Base-by-base conservation (phyloP, 345 rosid species). In the Eucalyptus tenuipes region DNA sequence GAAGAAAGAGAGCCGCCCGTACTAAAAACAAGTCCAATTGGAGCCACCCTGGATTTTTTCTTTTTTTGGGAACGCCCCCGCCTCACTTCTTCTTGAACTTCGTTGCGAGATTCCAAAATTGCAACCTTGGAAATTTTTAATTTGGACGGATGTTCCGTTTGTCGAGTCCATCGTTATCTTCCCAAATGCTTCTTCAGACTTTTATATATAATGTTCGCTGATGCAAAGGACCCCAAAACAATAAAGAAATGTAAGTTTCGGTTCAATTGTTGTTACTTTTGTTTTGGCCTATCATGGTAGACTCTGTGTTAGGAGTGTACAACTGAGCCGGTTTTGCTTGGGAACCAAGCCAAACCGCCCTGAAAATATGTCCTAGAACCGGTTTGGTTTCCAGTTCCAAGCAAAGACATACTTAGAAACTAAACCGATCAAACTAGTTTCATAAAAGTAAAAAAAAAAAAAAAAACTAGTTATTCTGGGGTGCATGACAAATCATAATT, bases 351-450 rank as follows among this genome's bases (percentile, higher is more conserved):
- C 55, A 52, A 52, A 52, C 0, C 4, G 2, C 2, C 24, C 0
- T 52, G 10, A 18, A 52, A 52, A 52, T 52, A 52, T 18, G 24
- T 18, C 25, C 4, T 52, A 18, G 24, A 55, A 55, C 3, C 1
- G 1, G 0, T 55, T 55, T 22, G 27, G 1, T 55, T 24, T 24
- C 6, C 1, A 10, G 1, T 55, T 55, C 1, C 5, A 0, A 24
- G 61, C 29, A 24, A 55, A 55, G 13, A 24, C 12, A 4, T 55
- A 8, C 61, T 8, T 0, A 4, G 0, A 55, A 24, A 55, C 5
- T 8, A 0, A 22, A 55, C 29, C 29, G 4, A 24, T 1, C 27
- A 55, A 55, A 24, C 5, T 0, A 1, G 61, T 55, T 55, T 55
- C 29, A 55, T 55, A 10, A 24, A 22, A 50, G 6, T 49, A 13